Percentiles rank a stretch among this genome's conserved stretches.
Conservation (phyloP, 805 yeast species). For the Candida gorgasii region DNA sequence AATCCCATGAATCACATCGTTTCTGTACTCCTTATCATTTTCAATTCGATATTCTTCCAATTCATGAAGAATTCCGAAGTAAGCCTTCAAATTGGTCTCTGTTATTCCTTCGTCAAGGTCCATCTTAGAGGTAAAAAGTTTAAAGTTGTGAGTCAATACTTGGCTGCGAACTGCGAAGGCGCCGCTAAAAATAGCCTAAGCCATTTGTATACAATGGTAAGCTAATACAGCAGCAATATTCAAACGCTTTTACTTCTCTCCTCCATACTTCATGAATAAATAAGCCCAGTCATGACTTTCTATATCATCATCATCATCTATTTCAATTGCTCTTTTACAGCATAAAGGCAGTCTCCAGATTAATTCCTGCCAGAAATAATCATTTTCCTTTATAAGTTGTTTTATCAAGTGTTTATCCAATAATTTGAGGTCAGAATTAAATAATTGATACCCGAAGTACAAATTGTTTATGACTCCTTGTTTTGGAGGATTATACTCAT, state of each 20-base stretch:
- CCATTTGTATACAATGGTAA: no score
- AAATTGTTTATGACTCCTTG: background rate
- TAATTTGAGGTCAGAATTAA: background rate
- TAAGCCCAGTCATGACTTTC: no score
- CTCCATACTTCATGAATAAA: no score
- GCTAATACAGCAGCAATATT: no score
- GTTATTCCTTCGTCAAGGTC: background rate
- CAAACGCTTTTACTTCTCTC: no score
- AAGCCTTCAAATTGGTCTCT: background rate
- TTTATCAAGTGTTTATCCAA: background rate
- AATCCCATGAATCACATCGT: background rate
- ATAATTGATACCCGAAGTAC: background rate
- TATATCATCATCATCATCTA: no score
- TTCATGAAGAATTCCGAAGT: background rate
- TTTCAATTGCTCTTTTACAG: no score
- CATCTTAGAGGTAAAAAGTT: no score
- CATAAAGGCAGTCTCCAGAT: background rate
- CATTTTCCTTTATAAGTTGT: background rate
- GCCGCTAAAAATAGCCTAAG: no score
- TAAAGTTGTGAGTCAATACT: no score
- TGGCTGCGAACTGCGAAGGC: no score
- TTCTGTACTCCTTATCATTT: background rate
- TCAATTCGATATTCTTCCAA: background rate
- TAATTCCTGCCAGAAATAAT: background rate
- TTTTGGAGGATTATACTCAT: background rate